These are phyloP conservation scores for Dichotomopilus funicola DNA, from an alignment of 2,329 filamentous ascomycete genomes.

Conservation along the genomic window DNA sequence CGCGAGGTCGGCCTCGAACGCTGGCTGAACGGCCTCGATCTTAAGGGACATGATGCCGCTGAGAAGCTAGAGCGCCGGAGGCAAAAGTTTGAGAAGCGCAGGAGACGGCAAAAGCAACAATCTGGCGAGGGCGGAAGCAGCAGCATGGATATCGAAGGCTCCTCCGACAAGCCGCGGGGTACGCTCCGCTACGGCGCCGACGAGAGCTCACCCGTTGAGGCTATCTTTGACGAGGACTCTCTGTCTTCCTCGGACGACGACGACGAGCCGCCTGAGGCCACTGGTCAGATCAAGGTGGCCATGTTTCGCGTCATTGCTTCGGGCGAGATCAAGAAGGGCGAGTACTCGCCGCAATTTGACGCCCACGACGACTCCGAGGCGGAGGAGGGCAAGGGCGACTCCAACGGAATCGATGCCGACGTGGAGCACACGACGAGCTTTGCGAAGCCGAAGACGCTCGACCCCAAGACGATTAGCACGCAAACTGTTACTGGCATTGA, in stretches of 20 bases:
- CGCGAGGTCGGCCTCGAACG: constrained; percentile 92
- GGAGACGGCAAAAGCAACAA: constrained; percentile 53
- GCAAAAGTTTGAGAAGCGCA: constrained; percentile 66
- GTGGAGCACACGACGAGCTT: constrained; percentile 97
- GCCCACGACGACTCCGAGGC: constrained; percentile 92
- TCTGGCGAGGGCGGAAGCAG: constrained; percentile 32
- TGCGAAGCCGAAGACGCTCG: constrained; percentile 89
- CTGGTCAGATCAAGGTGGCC: constrained; percentile 96
- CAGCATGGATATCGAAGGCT: constrained; percentile 35
- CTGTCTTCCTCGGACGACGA: constrained; percentile 73
- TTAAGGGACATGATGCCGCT: constrained; percentile 87
- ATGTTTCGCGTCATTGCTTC: constrained; percentile 93
- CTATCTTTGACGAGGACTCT: constrained; percentile 60
- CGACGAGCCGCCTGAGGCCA: constrained; percentile 86
- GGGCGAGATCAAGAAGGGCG: constrained; percentile 94
- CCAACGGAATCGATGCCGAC: constrained; percentile 64
- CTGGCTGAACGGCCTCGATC: constrained; percentile 92
- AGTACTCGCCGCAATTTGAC: constrained; percentile 96
- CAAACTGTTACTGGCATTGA: constrained; percentile 99
- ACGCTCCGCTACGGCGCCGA: constrained; percentile 78
- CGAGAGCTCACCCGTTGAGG: constrained; percentile 67
- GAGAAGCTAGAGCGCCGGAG: constrained; percentile 85
- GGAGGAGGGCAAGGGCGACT: constrained; percentile 41
- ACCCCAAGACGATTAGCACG: constrained; percentile 95
- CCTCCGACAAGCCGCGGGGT: constrained; percentile 38